Evolutionary conservation across 1,284 basidiomycete genomes (phyloP), one percentile per base, ranked within the genome.

Genomic region (Mrakiaceae sp.): DNA sequence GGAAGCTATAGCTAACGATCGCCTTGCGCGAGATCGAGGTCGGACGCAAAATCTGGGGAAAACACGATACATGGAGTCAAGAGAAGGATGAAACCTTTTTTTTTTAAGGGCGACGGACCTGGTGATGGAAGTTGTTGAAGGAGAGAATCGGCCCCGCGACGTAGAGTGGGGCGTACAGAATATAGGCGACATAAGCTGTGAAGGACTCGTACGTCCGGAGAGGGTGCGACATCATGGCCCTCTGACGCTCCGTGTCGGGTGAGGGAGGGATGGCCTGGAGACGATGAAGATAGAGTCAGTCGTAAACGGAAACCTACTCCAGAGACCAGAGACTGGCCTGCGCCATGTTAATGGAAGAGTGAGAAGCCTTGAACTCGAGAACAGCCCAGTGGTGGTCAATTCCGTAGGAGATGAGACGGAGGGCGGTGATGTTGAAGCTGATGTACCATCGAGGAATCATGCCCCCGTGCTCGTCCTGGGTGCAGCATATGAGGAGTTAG

Each of bases 131-230:
- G 74, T 97, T 91, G 73, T 96, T 96, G 80, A 93, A 98, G 3
- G 92, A 88, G 76, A 98, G 86, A 70, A 98, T 95, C 0, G 96
- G 95, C 0, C 96, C 95, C 1, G 90, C 95, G 63, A 98, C 88
- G 74, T 97, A 98, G 10, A 98, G 78, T 0, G 95, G 94, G 0
- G 94, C 86, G 72, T 98, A 98, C 6, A 95, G 77, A 39, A 82
- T 80, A 72, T 98, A 98, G 16, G 84, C 79, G 39, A 90, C 65
- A 72, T 84, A 90, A 70, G 84, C 82, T 27, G 70, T 51, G 66
- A 84, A 81, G 4, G 70, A 71, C 73, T n/a, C 52, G 14, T 88
- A 90, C 47, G 79, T 74, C 4, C 79, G 77, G 14, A 78, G 70
- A 3, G 79, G 63, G 61, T 84, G 81, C 3, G 79, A 72, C 0